A percentile compares a stretch with the other conserved stretches of the same genome.
Evolutionary conservation across 805 yeast genomes (phyloP).

Genomic region (Metschnikowia drakensbergensis): DNA sequence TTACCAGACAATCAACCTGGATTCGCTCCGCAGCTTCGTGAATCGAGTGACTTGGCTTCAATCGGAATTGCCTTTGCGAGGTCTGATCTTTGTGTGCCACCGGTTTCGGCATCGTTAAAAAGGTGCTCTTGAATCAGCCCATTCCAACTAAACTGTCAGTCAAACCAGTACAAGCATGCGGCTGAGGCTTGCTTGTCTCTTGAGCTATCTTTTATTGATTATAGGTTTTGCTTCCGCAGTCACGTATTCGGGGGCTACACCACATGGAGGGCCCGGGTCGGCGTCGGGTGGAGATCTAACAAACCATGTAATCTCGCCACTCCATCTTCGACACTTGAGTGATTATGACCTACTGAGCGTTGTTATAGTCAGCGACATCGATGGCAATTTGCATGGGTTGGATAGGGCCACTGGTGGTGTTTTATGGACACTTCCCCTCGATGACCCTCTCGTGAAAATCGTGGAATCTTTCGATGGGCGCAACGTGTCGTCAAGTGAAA

Average conservation of each 20-base stretch:
- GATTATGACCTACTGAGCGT: slow-evolving; percentile 55
- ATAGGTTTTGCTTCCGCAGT: not conserved
- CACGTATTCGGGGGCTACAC: not conserved
- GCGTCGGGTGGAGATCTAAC: not conserved
- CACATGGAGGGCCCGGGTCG: not conserved
- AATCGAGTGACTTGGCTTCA: no score
- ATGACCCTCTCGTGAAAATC: slow-evolving; percentile 56
- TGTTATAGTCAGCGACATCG: slow-evolving; percentile 72
- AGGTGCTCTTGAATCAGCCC: not conserved
- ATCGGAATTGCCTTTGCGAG: no score
- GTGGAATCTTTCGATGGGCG: slow-evolving; percentile 13
- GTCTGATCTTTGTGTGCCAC: not conserved
- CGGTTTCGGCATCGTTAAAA: not conserved
- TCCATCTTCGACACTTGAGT: slow-evolving; percentile 36
- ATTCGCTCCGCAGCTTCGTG: no score
- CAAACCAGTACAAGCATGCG: not conserved
- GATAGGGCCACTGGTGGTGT: slow-evolving; percentile 70
- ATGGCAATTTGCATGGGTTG: slow-evolving; percentile 82
- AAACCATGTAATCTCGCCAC: slow-evolving; percentile 26
- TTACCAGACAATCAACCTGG: not conserved
- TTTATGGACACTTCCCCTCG: slow-evolving; percentile 71
- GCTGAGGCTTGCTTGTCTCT: not conserved
- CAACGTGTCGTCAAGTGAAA: slow-evolving; percentile 15
- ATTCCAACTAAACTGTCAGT: not conserved
- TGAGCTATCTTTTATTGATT: not conserved